Evolutionary conservation across 345 rosid species (phyloP).

Genomic region (Arabis hirsuta): DNA sequence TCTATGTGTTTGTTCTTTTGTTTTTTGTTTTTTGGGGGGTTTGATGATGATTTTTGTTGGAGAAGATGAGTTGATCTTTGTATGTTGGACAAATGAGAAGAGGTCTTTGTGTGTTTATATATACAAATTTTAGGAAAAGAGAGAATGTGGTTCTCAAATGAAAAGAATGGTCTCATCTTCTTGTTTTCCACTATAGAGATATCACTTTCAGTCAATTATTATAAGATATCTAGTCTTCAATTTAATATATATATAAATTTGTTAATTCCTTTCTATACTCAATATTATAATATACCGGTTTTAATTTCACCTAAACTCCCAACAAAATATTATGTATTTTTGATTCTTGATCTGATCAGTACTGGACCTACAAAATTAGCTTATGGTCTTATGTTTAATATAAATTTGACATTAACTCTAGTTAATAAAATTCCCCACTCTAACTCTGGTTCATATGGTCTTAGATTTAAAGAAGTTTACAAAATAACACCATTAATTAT

Average conservation of each 20-base stretch:
- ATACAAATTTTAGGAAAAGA: slow-evolving; percentile 25
- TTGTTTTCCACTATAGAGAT: slow-evolving; percentile 43
- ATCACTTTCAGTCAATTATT: slow-evolving; percentile 39
- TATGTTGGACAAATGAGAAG: slow-evolving; percentile 26
- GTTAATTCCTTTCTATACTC: slow-evolving; percentile 30
- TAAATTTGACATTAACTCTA: slow-evolving; percentile 16
- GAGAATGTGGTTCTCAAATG: slow-evolving; percentile 40
- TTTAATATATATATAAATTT: slow-evolving; percentile 11
- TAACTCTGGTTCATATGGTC: neutral
- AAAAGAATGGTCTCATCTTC: slow-evolving; percentile 44
- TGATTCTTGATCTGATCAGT: neutral
- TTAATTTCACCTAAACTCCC: slow-evolving; percentile 37
- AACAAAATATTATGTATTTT: slow-evolving; percentile 28
- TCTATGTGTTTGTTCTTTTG: slow-evolving; percentile 1
- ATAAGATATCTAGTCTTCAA: slow-evolving; percentile 43
- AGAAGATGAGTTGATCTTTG: slow-evolving; percentile 37
- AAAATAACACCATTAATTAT: neutral
- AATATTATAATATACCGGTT: slow-evolving; percentile 29
- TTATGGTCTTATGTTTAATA: slow-evolving; percentile 1
- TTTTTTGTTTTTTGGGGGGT: neutral
- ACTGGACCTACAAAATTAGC: slow-evolving; percentile 34
- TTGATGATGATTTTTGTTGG: slow-evolving; percentile 25
- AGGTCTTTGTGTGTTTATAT: slow-evolving; percentile 36
- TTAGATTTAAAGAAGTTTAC: neutral
- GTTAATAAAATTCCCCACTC: neutral